Evolutionary conservation across 2,329 filamentous ascomycete species (phyloP).

Genomic region (Apiospora phragmitis): DNA sequence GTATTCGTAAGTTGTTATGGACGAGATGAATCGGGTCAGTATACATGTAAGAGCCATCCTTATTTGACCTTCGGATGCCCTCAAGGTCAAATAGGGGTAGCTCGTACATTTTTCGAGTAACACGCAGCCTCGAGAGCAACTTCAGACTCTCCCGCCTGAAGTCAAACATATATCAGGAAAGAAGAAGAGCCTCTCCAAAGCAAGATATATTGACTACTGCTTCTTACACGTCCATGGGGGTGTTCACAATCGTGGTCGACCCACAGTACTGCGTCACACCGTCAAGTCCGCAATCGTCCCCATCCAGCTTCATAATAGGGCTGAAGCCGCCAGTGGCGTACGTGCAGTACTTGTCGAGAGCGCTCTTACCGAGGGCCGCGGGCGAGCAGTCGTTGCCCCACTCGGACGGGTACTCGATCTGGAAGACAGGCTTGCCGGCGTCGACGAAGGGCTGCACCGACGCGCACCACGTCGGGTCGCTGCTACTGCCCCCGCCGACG

Average conservation of each 20-base stretch:
- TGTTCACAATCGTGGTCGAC: neutral
- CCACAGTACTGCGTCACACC: conserved; percentile 11
- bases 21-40: neutral
- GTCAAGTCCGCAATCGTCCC: conserved; percentile 1
- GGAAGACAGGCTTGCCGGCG: conserved; percentile 7
- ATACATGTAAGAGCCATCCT: neutral
- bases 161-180: no score
- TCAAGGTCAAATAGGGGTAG: neutral
- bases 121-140: neutral
- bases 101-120: neutral
- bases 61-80: neutral
- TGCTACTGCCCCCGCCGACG: neutral
- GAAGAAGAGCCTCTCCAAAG: no score
- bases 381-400: neutral
- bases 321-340: neutral
- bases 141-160: no score
- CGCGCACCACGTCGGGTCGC: neutral
- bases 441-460: neutral
- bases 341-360: neutral
- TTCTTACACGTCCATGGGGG: neutral
- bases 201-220: neutral
- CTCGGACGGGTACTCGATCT: conserved; percentile 13
- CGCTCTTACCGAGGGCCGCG: neutral
- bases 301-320: conserved; percentile 11
- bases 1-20: no score